phyloP scores from a whole-genome alignment of 257 asterid species.

The Ocimum tenuiflorum region DNA sequence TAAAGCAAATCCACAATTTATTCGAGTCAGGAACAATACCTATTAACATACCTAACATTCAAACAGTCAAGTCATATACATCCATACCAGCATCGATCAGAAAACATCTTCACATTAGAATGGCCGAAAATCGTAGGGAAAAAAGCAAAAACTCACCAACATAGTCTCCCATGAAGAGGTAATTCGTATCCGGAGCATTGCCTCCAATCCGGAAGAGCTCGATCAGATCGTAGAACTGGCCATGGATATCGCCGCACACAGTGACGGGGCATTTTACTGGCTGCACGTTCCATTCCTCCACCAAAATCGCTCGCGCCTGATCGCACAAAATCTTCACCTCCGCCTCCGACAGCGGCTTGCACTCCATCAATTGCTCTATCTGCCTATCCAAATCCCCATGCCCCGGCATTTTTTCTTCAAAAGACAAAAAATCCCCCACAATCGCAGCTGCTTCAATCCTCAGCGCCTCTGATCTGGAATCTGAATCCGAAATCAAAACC shows the following conservation, averaged over 20 bases:
- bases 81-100: slow-evolving; percentile 22
- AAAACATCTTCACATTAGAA: neutral
- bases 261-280: slow-evolving; percentile 98
- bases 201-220: slow-evolving; percentile 95
- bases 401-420: slow-evolving; percentile 65
- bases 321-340: slow-evolving; percentile 86
- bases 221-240: slow-evolving; percentile 89
- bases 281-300: slow-evolving; percentile 96
- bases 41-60: slow-evolving; percentile 6
- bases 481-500: slow-evolving; percentile 26
- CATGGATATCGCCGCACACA: slow-evolving; percentile 91
- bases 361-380: slow-evolving; percentile 86
- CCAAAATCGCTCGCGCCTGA: slow-evolving; percentile 82
- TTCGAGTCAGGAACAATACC: neutral
- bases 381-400: slow-evolving; percentile 92
- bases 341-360: slow-evolving; percentile 77
- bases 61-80: slow-evolving; percentile 12
- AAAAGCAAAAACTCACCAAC: slow-evolving; percentile 56
- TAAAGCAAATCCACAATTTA: slow-evolving; percentile 2
- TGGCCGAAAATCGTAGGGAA: neutral
- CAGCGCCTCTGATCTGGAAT: slow-evolving; percentile 30
- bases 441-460: slow-evolving; percentile 22
- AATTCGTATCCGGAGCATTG: slow-evolving; percentile 83
- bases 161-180: slow-evolving; percentile 95
- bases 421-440: slow-evolving; percentile 6